Evolutionary conservation across 1,284 basidiomycete species (phyloP), one percentile per base, ranked within the genome.

Genomic region (Fistulinella cinereoalba): DNA sequence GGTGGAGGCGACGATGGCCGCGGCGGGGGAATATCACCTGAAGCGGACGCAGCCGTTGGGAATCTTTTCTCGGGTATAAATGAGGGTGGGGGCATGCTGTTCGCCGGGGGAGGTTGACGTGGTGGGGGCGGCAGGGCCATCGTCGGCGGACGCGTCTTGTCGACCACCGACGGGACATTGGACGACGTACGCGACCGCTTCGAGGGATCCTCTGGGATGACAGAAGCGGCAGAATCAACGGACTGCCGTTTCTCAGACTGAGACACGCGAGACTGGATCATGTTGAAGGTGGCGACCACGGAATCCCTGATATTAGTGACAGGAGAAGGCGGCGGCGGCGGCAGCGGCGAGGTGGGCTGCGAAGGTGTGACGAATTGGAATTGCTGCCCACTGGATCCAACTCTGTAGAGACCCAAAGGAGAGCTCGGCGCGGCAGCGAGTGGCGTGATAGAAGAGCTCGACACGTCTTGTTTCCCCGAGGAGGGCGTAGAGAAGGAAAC

Each of bases 1-100:
- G 92, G 93, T 6, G 92, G 92, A 1, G 93, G 92, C 0, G 93
- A 96, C 0, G 82, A 87, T 0, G 93, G 92, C 41, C 92, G 76
- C 18, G 87, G 85, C 4, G 92, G 92, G 8, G 85, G 82, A 6
- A 68, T 61, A 48, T 83, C 82, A 43, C 74, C 69, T 8, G 74
- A 73, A 9, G 74, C 74, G 54, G 70, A 71, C 10, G 76, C 73
- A 13, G 72, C 73, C 7, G 78, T 74, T 16, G 77, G 75, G 37
- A 80, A 67, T 47, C 81, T 77, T 57, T 76, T 75, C 29, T 88
- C 85, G 31, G 86, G 86, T 56, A 88, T 79, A 62, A 87, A 85
- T 27, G 77, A 67, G 19, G 91, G 88, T 15, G 85, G 85, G n/a
- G 70, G 75, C 81, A 88, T 88, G 52, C 68, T 82, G 49, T 66